Base-by-base conservation (phyloP, 768 basidiomycete genomes). In the Leccinum subgranulosum region DNA sequence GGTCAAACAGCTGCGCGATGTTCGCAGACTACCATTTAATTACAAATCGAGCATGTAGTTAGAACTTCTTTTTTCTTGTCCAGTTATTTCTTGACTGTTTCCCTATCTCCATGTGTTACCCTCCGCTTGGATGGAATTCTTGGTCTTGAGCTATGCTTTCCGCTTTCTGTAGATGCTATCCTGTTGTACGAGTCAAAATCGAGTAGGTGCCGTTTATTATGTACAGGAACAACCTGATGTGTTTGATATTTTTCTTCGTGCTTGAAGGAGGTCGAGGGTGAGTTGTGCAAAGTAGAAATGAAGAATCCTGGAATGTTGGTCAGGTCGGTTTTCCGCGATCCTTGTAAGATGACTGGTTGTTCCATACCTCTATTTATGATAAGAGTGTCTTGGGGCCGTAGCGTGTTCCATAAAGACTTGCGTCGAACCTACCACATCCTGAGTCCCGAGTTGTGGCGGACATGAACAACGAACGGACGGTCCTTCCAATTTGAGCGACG, bases 1-100 rank as follows among this genome's bases (percentile, higher is more conserved):
- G 70, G 70, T 70, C 61, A 72, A 72, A 72, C 57, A 70, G 48
- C 45, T 54, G 61, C 21, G 48, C 58, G 60, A 58, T 39, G 7
- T n/a, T 17, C 1, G 59, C 53, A 66, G 63, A 66, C 28, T 66
- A 59, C 17, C 15, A 41, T 60, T 62, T 58, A 59, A 61, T 69
- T 39, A 39, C 65, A 58, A 59, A 59, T 57, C 53, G 58, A 36
- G 56, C 49, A 46, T 45, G 34, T 19, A 4, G 25, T 17, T 55
- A 2, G 39, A 28, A 10, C 19, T 23, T 6, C 5, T 49, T 49
- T 23, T 10, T 19, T 6, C 27, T 51, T 51, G 34, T 36, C 33
- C 25, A 31, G 11, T 9, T 31, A 12, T 51, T 49, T 15, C 33
- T 41, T 48, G 36, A 34, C 28, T 21, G 41, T n/a, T 19, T 31